Conservation (phyloP, 1,139 yeast genomes). For the Martiniozyma asiatica region DNA sequence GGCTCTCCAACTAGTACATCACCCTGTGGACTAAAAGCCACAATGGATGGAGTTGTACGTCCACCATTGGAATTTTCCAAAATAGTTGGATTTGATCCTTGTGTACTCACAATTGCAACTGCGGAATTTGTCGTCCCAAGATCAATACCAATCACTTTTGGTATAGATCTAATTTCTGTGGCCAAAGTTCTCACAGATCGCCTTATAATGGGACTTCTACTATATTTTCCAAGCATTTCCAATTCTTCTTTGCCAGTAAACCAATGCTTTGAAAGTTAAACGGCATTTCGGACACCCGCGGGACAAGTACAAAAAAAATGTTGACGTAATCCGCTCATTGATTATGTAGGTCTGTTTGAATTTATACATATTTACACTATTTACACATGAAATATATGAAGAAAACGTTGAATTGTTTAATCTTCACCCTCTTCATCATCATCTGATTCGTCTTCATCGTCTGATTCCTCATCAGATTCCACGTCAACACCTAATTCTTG, state of each 20-base stretch:
- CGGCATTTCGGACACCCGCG: too few relatives aligned
- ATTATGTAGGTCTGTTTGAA: too few relatives aligned
- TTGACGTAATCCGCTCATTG: too few relatives aligned
- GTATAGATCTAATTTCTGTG: conserved; percentile 4
- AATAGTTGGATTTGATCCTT: conserved; percentile 36
- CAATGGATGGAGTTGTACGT: conserved; percentile 64
- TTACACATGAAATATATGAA: too few relatives aligned
- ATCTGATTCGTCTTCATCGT: conserved; percentile 19
- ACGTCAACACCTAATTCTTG: conserved; percentile 37
- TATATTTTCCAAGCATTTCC: too few relatives aligned
- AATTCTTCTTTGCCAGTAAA: too few relatives aligned
- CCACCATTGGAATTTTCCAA: conserved; percentile 60
- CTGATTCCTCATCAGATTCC: conserved; percentile 40
- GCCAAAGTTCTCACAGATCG: too few relatives aligned
- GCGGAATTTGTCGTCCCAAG: conserved; percentile 78
- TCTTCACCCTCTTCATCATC: conserved; percentile 5
- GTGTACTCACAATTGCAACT: conserved; percentile 45
- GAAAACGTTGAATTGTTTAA: too few relatives aligned
- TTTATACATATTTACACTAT: too few relatives aligned
- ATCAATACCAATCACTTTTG: conserved; percentile 58
- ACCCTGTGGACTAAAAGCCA: conserved; percentile 38
- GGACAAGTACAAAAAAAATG: too few relatives aligned
- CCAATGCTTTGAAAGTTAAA: too few relatives aligned
- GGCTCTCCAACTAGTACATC: conserved; percentile 44
- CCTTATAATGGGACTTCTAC: too few relatives aligned